Conservation (phyloP, 1,139 yeast species). For the Candida pseudocylindracea region DNA sequence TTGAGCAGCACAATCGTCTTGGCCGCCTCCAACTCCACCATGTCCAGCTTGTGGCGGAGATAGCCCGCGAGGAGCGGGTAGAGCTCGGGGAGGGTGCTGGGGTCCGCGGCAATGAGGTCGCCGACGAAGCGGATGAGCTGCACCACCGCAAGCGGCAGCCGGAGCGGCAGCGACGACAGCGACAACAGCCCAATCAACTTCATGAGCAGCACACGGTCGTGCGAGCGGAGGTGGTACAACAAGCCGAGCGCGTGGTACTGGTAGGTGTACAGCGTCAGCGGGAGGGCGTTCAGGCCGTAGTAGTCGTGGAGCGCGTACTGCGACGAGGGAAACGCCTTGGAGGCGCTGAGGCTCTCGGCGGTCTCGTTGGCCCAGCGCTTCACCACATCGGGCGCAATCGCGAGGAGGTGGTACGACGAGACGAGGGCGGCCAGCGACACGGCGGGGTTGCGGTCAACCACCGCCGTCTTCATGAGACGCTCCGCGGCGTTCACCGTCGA, state of each 20-base stretch:
- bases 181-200: slow-evolving; percentile 71
- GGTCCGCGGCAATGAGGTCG: slow-evolving; percentile 40
- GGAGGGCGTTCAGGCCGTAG: slow-evolving; percentile 27
- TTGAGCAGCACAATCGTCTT: slow-evolving; percentile 49
- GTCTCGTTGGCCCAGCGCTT: slow-evolving; percentile 88
- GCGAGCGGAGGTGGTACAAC: slow-evolving; percentile 69
- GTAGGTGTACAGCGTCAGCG: slow-evolving; percentile 56
- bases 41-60: slow-evolving; percentile 66
- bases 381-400: slow-evolving; percentile 78
- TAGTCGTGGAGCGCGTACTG: slow-evolving; percentile 32
- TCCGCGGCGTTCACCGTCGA: slow-evolving; percentile 90
- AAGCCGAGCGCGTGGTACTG: slow-evolving; percentile 94
- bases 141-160: slow-evolving; percentile 57
- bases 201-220: slow-evolving; percentile 85
- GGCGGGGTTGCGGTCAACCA: slow-evolving; percentile 77
- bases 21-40: slow-evolving; percentile 89
- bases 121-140: slow-evolving; percentile 72
- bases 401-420: slow-evolving; percentile 74
- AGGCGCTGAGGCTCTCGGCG: slow-evolving; percentile 61
- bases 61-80: slow-evolving; percentile 47
- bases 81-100: slow-evolving; percentile 28
- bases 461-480: slow-evolving; percentile 77
- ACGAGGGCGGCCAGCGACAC: slow-evolving; percentile 86
- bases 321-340: slow-evolving; percentile 40
- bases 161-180: slow-evolving; percentile 29